Evolutionary conservation across 2,329 filamentous ascomycete genomes (phyloP).

Genomic region (Diplocarpon mali): DNA sequence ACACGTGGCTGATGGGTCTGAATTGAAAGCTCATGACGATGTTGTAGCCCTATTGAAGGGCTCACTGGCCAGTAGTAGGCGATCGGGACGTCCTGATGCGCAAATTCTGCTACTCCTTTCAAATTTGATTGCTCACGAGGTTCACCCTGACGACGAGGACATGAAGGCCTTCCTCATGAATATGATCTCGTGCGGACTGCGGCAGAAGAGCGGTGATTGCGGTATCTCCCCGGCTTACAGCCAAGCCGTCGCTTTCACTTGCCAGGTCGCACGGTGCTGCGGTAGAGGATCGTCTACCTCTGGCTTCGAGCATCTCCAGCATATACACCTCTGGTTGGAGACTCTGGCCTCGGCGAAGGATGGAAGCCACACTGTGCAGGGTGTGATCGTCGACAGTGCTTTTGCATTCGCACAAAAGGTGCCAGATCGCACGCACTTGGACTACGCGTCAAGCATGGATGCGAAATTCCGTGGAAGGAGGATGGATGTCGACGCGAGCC

Average conservation of each 20-base stretch:
- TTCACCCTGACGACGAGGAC: neutral
- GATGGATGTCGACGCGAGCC: conserved; percentile 1
- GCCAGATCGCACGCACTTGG: conserved; percentile 21
- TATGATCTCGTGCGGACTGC: conserved; percentile 6
- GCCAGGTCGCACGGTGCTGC: conserved; percentile 37
- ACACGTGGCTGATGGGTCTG: neutral
- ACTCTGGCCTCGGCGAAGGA: conserved; percentile 22
- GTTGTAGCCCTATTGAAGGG: conserved; percentile 12
- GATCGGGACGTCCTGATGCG: neutral
- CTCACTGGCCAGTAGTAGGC: conserved; percentile 7
- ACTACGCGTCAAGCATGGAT: conserved; percentile 24
- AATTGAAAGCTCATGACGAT: neutral
- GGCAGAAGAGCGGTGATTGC: neutral
- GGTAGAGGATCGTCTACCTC: conserved; percentile 30
- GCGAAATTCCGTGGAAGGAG: conserved; percentile 12
- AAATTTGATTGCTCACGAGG: conserved; percentile 6
- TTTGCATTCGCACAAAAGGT: conserved; percentile 25
- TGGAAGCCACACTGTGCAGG: conserved; percentile 12
- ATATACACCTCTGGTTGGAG: neutral
- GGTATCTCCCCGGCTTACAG: conserved; percentile 6
- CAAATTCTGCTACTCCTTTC: conserved; percentile 15
- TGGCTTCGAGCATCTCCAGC: conserved; percentile 30
- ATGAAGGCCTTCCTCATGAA: conserved; percentile 1
- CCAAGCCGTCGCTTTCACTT: conserved; percentile 29
- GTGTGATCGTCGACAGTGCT: conserved; percentile 26